Conservation (phyloP, 164 flowering plant genomes). For the Cinnamomum chago region DNA sequence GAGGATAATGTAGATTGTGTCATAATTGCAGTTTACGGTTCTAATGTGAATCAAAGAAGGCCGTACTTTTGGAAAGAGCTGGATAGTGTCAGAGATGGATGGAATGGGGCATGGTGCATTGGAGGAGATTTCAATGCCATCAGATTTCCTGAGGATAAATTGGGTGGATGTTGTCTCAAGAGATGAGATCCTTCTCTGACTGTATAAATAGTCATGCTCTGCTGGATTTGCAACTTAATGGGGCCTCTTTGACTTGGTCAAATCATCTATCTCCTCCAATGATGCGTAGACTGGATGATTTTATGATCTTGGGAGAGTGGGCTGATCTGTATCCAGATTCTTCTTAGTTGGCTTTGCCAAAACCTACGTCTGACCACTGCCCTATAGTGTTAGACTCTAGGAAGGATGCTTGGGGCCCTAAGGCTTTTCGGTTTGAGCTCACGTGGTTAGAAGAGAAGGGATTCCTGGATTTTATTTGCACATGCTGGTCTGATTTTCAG, state of each 20-base stretch:
- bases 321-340: neutral
- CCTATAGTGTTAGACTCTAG: neutral
- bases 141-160: no score
- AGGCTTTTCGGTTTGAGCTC: neutral
- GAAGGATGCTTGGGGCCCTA: neutral
- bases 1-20: no score
- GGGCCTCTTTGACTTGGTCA: neutral
- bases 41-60: neutral
- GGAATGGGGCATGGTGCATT: neutral
- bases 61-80: neutral
- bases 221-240: neutral
- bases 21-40: neutral
- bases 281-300: neutral
- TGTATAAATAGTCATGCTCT: no score
- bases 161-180: no score
- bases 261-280: no score
- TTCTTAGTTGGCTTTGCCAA: neutral
- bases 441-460: neutral
- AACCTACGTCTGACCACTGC: neutral
- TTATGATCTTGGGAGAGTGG: neutral
- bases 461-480: neutral
- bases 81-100: neutral
- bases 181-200: no score
- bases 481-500: no score
- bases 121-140: no score